Percentiles rank a stretch among this genome's conserved stretches.
These are phyloP conservation scores for Lachancea kluyveri DNA, from an alignment of 805 yeast species.

Conservation along the genomic window DNA sequence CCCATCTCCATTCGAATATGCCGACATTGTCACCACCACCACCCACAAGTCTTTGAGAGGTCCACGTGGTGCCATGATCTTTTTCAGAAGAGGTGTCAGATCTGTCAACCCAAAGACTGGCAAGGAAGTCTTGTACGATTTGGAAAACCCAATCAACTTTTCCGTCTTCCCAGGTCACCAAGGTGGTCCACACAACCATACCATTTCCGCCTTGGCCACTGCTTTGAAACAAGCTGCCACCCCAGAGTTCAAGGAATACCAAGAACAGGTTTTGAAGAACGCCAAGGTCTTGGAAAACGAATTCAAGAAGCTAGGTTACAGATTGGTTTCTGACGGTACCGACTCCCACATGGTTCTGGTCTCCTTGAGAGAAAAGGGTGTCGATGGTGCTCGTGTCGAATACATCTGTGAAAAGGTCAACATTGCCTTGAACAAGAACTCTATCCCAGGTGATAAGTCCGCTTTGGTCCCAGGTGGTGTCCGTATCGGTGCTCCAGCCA, in stretches of 20 bases:
- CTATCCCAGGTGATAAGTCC: constrained; percentile 96
- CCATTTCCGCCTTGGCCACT: constrained; percentile 94
- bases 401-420: constrained; percentile 89
- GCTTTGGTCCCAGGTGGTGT: constrained; percentile 97
- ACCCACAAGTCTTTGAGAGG: constrained; percentile 99
- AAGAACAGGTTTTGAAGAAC: constrained; percentile 78
- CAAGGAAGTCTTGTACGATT: constrained; percentile 82
- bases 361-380: constrained; percentile 78
- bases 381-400: constrained; percentile 97
- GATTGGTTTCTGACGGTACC: constrained; percentile 89
- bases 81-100: constrained; percentile 94
- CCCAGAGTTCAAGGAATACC: constrained; percentile 89
- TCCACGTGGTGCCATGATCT: constrained; percentile 99
- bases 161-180: constrained; percentile 99
- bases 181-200: constrained; percentile 99
- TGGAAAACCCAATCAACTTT: constrained; percentile 93
- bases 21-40: constrained; percentile 97
- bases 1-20: constrained; percentile 93
- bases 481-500: constrained; percentile 97
- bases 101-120: constrained; percentile 83
- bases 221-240: constrained; percentile 91
- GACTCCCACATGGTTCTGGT: constrained; percentile 96
- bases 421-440: constrained; percentile 95
- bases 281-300: constrained; percentile 77
- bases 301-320: constrained; percentile 67